These are phyloP conservation scores for Astraeus odoratus DNA, from an alignment of 768 basidiomycete species.

Conservation along the genomic window DNA sequence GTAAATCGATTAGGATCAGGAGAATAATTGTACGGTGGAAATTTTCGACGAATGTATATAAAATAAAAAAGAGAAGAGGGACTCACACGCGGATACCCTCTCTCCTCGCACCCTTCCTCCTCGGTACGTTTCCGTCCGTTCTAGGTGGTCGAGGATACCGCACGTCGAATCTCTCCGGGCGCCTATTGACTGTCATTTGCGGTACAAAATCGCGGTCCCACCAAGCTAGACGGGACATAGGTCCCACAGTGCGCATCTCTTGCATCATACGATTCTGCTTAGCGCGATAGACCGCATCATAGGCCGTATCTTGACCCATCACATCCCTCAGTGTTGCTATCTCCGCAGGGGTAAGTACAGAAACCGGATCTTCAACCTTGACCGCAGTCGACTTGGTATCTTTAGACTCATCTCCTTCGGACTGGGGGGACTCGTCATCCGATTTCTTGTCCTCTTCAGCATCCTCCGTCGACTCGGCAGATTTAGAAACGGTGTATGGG, in stretches of 20 bases:
- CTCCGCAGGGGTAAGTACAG: constrained; percentile 26
- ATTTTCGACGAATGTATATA: not conserved
- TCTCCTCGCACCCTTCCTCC: constrained; percentile 48
- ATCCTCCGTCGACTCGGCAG: constrained; percentile 13
- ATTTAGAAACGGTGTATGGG: constrained; percentile 16
- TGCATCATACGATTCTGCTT: constrained; percentile 48
- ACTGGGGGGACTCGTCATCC: not conserved
- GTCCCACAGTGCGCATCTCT: constrained; percentile 40
- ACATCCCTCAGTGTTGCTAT: constrained; percentile 28
- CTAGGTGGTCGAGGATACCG: constrained; percentile 46
- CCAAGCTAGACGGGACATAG: constrained; percentile 45
- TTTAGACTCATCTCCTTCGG: constrained; percentile 13
- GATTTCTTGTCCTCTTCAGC: constrained; percentile 21
- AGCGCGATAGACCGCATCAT: constrained; percentile 40
- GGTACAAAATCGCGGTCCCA: constrained; percentile 51
- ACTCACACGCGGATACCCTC: constrained; percentile 77
- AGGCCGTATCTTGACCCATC: constrained; percentile 34
- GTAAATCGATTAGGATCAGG: constrained; percentile 1
- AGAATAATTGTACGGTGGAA: not conserved
- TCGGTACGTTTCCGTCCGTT: constrained; percentile 25
- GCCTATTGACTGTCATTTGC: constrained; percentile 25
- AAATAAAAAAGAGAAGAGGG: constrained; percentile 3
- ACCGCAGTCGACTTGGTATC: constrained; percentile 8
- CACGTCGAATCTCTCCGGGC: constrained; percentile 42
- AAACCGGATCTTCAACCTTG: constrained; percentile 20